Percentiles rank a stretch among this genome's conserved stretches.
These are phyloP conservation scores for Encephalitozoon intestinalis DNA, from an alignment of 371 early-diverging fungal genomes.

Conservation along the genomic window DNA sequence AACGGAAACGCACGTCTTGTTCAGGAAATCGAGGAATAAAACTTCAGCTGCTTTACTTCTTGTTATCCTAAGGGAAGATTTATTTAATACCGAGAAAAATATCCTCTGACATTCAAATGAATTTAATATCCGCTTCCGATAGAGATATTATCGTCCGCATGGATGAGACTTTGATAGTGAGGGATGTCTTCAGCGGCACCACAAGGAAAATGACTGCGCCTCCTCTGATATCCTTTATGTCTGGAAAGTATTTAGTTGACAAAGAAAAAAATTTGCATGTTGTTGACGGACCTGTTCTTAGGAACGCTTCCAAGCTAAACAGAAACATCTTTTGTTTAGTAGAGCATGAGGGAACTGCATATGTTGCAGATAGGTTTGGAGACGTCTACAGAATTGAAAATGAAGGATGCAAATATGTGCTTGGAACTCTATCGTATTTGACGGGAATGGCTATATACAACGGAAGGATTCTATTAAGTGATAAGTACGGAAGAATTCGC, in stretches of 20 bases:
- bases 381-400: slow-evolving; percentile 14
- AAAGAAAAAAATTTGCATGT: background rate
- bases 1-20: slow-evolving; percentile 89
- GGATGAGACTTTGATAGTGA: background rate
- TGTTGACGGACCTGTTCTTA: background rate
- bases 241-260: background rate
- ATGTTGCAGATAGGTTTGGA: slow-evolving; percentile 18
- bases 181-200: background rate
- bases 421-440: background rate
- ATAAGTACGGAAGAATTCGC: slow-evolving; percentile 20
- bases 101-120: background rate
- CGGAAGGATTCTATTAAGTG: background rate
- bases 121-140: background rate
- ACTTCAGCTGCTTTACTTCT: background rate
- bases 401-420: background rate
- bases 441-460: slow-evolving; percentile 9
- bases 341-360: background rate
- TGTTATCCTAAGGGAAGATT: background rate
- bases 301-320: background rate
- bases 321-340: background rate
- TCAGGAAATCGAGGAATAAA: slow-evolving; percentile 69
- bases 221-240: background rate
- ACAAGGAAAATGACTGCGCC: background rate
- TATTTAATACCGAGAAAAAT: background rate
- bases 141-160: background rate